Percentiles rank a stretch among this genome's conserved stretches.
These are phyloP conservation scores for Pyrenophora graminea DNA, from an alignment of 2,329 filamentous ascomycete genomes.

Conservation along the genomic window DNA sequence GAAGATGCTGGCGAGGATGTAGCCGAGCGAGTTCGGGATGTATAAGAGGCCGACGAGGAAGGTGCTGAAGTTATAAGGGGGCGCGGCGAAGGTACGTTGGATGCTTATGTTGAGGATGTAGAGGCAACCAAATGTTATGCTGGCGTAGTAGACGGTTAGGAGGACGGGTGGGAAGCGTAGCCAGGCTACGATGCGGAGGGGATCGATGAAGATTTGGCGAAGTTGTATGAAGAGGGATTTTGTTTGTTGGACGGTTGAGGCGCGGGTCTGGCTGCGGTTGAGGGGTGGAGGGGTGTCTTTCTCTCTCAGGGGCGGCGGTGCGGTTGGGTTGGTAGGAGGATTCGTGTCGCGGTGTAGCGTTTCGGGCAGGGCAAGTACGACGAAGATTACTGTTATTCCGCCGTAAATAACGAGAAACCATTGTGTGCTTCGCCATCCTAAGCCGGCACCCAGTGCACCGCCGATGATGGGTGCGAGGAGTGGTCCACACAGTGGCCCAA, in stretches of 20 bases:
- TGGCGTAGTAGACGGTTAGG: constrained; percentile 48
- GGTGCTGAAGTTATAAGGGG: constrained; percentile 44
- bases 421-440: constrained; percentile 47
- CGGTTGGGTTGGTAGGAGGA: constrained; percentile 3
- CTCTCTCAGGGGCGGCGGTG: constrained; percentile 4
- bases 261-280: constrained; percentile 36
- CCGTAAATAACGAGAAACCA: constrained; percentile 48
- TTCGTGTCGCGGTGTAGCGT: constrained; percentile 28
- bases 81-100: constrained; percentile 39
- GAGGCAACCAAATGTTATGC: constrained; percentile 46
- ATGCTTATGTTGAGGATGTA: constrained; percentile 49
- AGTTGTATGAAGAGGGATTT: constrained; percentile 32
- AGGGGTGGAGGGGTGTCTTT: constrained; percentile 24
- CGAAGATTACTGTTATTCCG: constrained; percentile 35
- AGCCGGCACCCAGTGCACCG: constrained; percentile 37
- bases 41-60: constrained; percentile 46
- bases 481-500: constrained; percentile 46
- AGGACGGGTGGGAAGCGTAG: constrained; percentile 46
- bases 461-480: constrained; percentile 47
- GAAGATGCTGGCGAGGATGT: constrained; percentile 41
- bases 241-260: constrained; percentile 41
- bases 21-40: constrained; percentile 45
- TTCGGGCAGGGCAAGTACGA: constrained; percentile 44
- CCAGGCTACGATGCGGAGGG: constrained; percentile 45
- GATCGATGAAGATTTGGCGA: constrained; percentile 47